Base-by-base conservation (phyloP, 768 basidiomycete species). In the Psilocybe tampanensis region DNA sequence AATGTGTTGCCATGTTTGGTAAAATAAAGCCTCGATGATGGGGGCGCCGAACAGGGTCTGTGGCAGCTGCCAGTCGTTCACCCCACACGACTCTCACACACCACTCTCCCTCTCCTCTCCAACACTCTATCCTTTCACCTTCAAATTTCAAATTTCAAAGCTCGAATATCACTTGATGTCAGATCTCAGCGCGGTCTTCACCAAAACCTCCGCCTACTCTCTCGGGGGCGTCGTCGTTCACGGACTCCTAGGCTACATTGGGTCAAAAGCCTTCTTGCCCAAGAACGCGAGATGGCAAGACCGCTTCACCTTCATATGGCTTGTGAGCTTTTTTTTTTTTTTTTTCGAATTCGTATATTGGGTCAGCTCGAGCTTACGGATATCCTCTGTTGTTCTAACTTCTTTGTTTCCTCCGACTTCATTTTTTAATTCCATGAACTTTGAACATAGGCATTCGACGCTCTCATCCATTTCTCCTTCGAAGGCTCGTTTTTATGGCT, bases 401-500 rank as follows among this genome's bases (percentile, higher is more conserved):
- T n/a, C n/a, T n/a, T n/a, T n/a, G n/a, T n/a, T n/a, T n/a, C n/a
- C n/a, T n/a, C n/a, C n/a, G n/a, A n/a, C n/a, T n/a, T n/a, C n/a
- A n/a, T n/a, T n/a, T n/a, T n/a, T n/a, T n/a, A n/a, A n/a, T n/a
- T n/a, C n/a, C n/a, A n/a, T n/a, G n/a, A n/a, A n/a, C n/a, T n/a
- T n/a, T 47, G 21, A 9, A 32, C 45, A 23, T 50, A 90, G 90
- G 81, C 88, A 19, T 93, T 93, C 62, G 90, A 93, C 68, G 90
- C 84, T 3, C 75, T 90, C 68, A 90, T 90, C 56, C 92, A 93
- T 67, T 89, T 91, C 69, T 76, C 77, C 0, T 85, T 90, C 55
- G 92, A 94, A 66, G 92, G 89, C 8, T 85, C 90, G 4, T 94
- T 90, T 76, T 77, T 94, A 32, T 92, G 85, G 71, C 76, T 88